Percentiles rank a stretch among this genome's conserved stretches.
These are phyloP conservation scores for Ampelomyces quisqualis DNA, from an alignment of 2,329 filamentous ascomycete species.

Conservation along the genomic window DNA sequence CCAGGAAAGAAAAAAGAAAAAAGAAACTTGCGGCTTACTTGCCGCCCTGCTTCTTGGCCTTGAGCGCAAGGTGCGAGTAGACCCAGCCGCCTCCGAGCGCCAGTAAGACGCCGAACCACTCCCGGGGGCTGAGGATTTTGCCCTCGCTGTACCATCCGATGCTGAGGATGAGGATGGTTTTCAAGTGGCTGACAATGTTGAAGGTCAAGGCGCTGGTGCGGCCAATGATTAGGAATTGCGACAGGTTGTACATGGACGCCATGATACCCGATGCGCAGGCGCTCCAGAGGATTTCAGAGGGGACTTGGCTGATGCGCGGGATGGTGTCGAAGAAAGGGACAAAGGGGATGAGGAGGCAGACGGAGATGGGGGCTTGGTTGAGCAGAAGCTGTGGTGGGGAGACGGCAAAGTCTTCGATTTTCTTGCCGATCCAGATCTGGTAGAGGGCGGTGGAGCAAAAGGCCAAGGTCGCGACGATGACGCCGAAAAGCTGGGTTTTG, in stretches of 20 bases:
- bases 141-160: constrained; percentile 52
- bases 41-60: constrained; percentile 37
- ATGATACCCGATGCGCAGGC: constrained; percentile 47
- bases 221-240: constrained; percentile 48
- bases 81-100: constrained; percentile 50
- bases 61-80: constrained; percentile 47
- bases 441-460: constrained; percentile 51
- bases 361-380: constrained; percentile 51
- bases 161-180: constrained; percentile 50
- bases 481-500: constrained; percentile 46
- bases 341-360: constrained; percentile 47
- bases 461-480: constrained; percentile 47
- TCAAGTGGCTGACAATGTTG: constrained; percentile 47
- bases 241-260: constrained; percentile 46
- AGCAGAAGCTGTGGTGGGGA: constrained; percentile 49
- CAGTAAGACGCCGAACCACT: constrained; percentile 48
- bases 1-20: neutral
- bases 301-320: constrained; percentile 41
- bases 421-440: constrained; percentile 54
- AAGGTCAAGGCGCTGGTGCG: constrained; percentile 45
- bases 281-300: constrained; percentile 44
- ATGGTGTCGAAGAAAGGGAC: constrained; percentile 49
- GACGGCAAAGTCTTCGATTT: constrained; percentile 50
- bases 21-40: constrained; percentile 18
- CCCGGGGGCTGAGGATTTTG: constrained; percentile 43